These are phyloP conservation scores for Boletus semigastroideus DNA, from an alignment of 1,284 basidiomycete genomes.

Conservation along the genomic window DNA sequence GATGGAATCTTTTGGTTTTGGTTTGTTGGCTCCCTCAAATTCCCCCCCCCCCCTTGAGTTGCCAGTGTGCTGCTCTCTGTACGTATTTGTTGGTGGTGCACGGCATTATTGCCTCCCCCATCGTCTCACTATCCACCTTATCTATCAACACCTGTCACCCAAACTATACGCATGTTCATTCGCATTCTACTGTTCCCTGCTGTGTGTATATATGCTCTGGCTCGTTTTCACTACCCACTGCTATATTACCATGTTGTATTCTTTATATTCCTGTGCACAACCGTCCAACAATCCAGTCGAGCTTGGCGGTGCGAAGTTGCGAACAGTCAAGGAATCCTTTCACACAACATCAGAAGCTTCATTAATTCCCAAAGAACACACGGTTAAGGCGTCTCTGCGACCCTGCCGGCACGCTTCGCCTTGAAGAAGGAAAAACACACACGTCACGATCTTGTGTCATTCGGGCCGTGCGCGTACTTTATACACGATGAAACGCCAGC, in stretches of 20 bases:
- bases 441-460: constrained; percentile 7
- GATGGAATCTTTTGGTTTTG: constrained; percentile 29
- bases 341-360: constrained; percentile 9
- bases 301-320: neutral
- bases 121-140: constrained; percentile 9
- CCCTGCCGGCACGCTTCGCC: constrained; percentile 20
- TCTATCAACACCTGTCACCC: constrained; percentile 15
- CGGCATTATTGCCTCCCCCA: constrained; percentile 11
- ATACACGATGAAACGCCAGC: neutral
- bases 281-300: neutral
- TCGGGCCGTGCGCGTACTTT: constrained; percentile 2
- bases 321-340: neutral
- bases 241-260: constrained; percentile 28
- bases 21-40: constrained; percentile 14
- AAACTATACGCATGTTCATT: constrained; percentile 19
- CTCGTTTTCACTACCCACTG: constrained; percentile 7
- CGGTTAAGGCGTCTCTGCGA: constrained; percentile 1
- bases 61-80: constrained; percentile 17
- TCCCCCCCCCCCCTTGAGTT: constrained; percentile 17
- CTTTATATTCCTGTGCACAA: constrained; percentile 6
- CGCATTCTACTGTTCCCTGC: constrained; percentile 16
- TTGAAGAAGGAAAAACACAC: neutral
- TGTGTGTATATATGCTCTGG: constrained; percentile 17
- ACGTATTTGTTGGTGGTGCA: constrained; percentile 29
- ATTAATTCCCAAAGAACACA: constrained; percentile 15